These are phyloP conservation scores for Phytophthora nicotianae DNA, from an alignment of 352 stramenopile species.

Conservation along the genomic window DNA sequence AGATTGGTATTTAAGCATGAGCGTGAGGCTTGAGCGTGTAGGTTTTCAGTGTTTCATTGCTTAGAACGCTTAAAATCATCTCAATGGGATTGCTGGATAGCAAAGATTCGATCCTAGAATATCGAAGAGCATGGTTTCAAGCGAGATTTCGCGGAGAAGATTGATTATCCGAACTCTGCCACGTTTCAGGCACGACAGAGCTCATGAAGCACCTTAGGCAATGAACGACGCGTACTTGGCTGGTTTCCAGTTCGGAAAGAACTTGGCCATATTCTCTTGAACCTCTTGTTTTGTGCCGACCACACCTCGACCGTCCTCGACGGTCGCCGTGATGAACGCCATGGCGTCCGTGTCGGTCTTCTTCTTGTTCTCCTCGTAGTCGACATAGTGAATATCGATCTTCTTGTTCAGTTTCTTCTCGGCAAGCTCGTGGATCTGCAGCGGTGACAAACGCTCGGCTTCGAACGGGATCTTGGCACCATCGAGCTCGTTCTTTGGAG, in stretches of 20 bases:
- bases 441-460: constrained; percentile 23
- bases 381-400: constrained; percentile 22
- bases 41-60: too few relatives aligned
- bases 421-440: constrained; percentile 25
- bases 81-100: too few relatives aligned
- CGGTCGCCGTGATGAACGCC: constrained; percentile 24
- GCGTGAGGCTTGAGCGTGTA: too few relatives aligned
- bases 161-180: too few relatives aligned
- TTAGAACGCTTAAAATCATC: too few relatives aligned
- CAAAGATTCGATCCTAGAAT: too few relatives aligned
- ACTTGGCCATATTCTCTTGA: constrained; percentile 25
- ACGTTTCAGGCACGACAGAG: too few relatives aligned
- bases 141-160: too few relatives aligned
- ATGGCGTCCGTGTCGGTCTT: constrained; percentile 26
- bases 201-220: too few relatives aligned
- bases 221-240: constrained; percentile 31
- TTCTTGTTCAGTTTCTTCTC: constrained; percentile 42
- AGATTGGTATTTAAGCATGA: too few relatives aligned
- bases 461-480: constrained; percentile 28
- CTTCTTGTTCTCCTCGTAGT: constrained; percentile 35
- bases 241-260: constrained; percentile 33
- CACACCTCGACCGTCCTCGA: constrained; percentile 27
- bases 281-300: constrained; percentile 22
- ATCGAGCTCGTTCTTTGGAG: constrained; percentile 16
- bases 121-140: too few relatives aligned